These are phyloP conservation scores for Calonectria pseudoreteaudii DNA, from an alignment of 2,329 filamentous ascomycete species.

Conservation along the genomic window DNA sequence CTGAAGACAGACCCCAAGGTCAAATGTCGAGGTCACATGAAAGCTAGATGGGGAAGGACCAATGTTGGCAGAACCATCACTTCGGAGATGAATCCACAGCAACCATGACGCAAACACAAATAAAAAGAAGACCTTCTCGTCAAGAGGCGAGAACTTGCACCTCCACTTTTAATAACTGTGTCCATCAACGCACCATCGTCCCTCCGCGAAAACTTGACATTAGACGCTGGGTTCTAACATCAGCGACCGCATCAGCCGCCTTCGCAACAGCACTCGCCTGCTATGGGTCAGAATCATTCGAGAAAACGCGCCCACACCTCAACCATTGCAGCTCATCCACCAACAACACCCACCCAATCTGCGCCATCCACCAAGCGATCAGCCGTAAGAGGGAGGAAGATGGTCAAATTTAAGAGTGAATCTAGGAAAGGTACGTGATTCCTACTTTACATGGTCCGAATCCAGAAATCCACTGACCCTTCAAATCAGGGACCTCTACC, in stretches of 20 bases:
- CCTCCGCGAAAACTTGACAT: background rate
- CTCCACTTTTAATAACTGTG: background rate
- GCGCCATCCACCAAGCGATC: too few relatives aligned
- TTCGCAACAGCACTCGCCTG: background rate
- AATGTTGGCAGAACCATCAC: background rate
- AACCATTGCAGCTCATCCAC: background rate
- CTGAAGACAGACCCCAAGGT: background rate
- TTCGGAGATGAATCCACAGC: background rate
- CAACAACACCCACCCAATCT: background rate
- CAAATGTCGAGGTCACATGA: background rate
- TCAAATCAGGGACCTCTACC: background rate
- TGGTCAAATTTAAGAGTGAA: background rate
- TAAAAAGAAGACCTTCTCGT: background rate
- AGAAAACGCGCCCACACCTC: background rate
- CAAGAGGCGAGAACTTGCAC: background rate
- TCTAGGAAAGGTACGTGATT: background rate
- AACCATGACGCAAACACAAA: background rate
- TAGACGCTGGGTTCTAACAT: background rate
- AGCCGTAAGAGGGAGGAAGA: background rate
- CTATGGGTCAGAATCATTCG: background rate
- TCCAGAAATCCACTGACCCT: background rate
- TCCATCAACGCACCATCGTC: background rate
- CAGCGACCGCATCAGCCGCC: background rate
- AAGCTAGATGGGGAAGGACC: background rate
- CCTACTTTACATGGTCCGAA: background rate